Evolutionary conservation across 1,284 basidiomycete genomes (phyloP), one percentile per base, ranked within the genome.

Genomic region (Boletus hoseneyae): DNA sequence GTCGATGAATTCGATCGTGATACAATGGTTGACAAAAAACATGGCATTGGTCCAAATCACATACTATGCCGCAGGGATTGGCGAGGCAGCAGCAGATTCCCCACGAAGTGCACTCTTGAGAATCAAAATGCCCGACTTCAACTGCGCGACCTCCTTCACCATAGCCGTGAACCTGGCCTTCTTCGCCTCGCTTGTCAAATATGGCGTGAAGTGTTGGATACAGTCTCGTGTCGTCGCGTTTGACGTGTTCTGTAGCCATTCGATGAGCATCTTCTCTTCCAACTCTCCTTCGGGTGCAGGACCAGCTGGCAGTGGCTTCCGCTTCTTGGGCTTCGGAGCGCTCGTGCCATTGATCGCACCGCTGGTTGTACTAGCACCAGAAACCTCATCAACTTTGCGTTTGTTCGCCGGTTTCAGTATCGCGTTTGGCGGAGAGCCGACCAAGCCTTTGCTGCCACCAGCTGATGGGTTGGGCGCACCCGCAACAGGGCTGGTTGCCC

Each of bases 181-280:
- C 74, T 84, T 85, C 58, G 73, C 76, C 40, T 78, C 75, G 57
- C 81, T 80, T 47, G 78, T 84, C 45, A 90, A 66, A 60, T 85
- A 87, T 13, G 80, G 80, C 54, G 81, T 81, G 65, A 92, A 92
- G 62, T 90, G 77, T 50, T 81, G 78, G 55, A 92, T 89, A 61
- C 86, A 90, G 59, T 85, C 85, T 51, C 80, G 73, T 35, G 87
- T 90, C 53, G 78, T 82, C 45, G 83, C 79, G 51, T 77, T 79
- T 13, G 80, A 74, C 30, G 78, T 80, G 47, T 74, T 79, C 62
- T 74, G 78, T 58, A 92, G 64, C 84, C 86, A 90, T 40, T 85
- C 80, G 54, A 91, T 73, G 47, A 92, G 70, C 75, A 87, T 77
- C 37, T 62, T 69, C 53, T 80, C 76, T 51, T 82, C 80, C 47